A percentile compares a stretch with the other conserved stretches of the same genome.
Evolutionary conservation across 495 filamentous ascomycete genomes (phyloP).

Genomic region (Pyrenula massariospora): DNA sequence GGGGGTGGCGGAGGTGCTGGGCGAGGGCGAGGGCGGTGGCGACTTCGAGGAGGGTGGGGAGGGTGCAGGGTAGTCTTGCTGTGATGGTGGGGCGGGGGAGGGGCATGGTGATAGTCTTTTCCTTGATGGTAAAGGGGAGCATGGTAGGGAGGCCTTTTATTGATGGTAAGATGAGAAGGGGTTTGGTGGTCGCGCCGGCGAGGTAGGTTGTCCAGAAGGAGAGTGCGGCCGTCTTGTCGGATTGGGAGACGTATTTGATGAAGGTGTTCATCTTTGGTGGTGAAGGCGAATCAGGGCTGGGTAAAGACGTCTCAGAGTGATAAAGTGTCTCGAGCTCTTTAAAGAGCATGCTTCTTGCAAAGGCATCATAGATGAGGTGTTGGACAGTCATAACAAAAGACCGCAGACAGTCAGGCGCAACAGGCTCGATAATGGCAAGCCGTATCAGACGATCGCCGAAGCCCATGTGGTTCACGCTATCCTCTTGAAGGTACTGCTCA

Average conservation of each 20-base stretch:
- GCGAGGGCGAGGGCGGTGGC: slow-evolving; percentile 29
- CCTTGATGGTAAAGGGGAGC: background rate
- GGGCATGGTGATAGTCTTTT: background rate
- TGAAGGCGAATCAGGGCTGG: background rate
- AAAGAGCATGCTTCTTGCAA: slow-evolving; percentile 4
- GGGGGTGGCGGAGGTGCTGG: slow-evolving; percentile 35
- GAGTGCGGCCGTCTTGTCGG: slow-evolving; percentile 18
- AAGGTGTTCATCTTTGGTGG: slow-evolving; percentile 19
- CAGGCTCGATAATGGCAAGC: slow-evolving; percentile 39
- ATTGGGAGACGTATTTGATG: slow-evolving; percentile 26
- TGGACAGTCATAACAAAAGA: slow-evolving; percentile 17
- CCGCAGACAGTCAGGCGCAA: background rate
- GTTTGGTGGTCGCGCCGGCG: background rate
- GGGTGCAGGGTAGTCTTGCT: background rate
- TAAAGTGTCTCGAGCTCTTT: background rate
- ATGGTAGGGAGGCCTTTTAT: background rate
- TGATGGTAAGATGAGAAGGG: background rate
- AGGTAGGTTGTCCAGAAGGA: slow-evolving; percentile 27
- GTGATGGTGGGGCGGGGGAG: background rate
- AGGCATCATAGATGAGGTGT: slow-evolving; percentile 21
- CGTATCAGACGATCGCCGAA: slow-evolving; percentile 39
- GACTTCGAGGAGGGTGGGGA: slow-evolving; percentile 47
- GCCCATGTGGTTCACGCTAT: slow-evolving; percentile 32
- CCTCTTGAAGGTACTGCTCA: slow-evolving; percentile 26
- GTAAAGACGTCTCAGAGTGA: background rate